Conservation (phyloP, 495 filamentous ascomycete species). For the Evernia prunastri region DNA sequence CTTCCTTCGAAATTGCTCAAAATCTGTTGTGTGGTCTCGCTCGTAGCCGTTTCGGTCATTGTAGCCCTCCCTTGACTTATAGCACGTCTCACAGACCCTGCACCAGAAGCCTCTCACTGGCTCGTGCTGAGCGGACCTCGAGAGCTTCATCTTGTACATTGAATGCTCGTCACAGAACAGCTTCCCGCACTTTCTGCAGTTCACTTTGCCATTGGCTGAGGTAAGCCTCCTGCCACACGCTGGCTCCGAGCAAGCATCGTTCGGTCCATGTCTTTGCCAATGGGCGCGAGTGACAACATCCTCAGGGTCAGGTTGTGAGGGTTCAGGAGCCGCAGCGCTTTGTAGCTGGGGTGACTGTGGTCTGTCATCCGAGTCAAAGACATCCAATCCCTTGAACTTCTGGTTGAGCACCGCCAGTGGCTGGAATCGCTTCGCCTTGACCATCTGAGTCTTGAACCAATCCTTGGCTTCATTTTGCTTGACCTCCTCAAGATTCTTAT, state of each 20-base stretch:
- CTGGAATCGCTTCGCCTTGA: slow-evolving; percentile 92
- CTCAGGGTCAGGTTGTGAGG: slow-evolving; percentile 65
- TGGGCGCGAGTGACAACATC: slow-evolving; percentile 80
- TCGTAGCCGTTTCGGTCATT: slow-evolving; percentile 72
- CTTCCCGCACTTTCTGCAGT: slow-evolving; percentile 86
- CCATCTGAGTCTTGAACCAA: slow-evolving; percentile 95
- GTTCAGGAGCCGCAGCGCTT: slow-evolving; percentile 29
- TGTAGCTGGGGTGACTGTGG: slow-evolving; percentile 28
- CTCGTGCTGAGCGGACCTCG: slow-evolving; percentile 81
- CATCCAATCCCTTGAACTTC: slow-evolving; percentile 93
- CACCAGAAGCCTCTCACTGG: slow-evolving; percentile 91
- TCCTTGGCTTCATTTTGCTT: slow-evolving; percentile 96
- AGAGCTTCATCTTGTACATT: slow-evolving; percentile 99
- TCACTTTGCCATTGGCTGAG: slow-evolving; percentile 72
- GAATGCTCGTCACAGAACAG: slow-evolving; percentile 97
- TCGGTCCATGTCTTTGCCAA: slow-evolving; percentile 71
- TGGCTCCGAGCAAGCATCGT: slow-evolving; percentile 81
- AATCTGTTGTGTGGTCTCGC: slow-evolving; percentile 63
- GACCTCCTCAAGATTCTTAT: slow-evolving; percentile 86
- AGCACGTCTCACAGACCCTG: slow-evolving; percentile 94
- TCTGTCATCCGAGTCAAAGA: slow-evolving; percentile 85
- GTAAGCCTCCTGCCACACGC: slow-evolving; percentile 74
- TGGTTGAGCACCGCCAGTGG: slow-evolving; percentile 87
- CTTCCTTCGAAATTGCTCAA: slow-evolving; percentile 60
- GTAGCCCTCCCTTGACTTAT: slow-evolving; percentile 91